Percentiles rank a stretch among this genome's conserved stretches.
phyloP scores from a whole-genome alignment of 257 asterid genomes.

The Solanum chiquidenum region DNA sequence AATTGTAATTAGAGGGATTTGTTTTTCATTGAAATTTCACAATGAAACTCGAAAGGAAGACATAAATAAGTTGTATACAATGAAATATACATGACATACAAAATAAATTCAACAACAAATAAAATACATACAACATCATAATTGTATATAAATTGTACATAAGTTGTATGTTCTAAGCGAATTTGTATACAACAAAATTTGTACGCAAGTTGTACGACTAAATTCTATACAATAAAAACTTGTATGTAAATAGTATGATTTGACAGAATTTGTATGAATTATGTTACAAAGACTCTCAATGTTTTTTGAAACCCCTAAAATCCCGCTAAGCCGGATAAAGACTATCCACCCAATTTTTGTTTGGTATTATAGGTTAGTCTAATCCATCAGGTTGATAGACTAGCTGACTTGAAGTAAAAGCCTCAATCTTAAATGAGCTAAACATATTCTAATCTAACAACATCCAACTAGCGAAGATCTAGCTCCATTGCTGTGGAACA shows the following conservation, averaged over 20 bases:
- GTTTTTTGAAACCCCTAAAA: background rate
- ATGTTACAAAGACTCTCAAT: background rate
- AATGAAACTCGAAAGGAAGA: background rate
- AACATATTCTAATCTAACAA: background rate
- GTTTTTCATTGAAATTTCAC: background rate
- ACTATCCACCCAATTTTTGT: background rate
- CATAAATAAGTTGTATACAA: background rate
- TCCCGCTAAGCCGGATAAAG: too few species aligned
- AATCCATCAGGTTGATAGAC: background rate
- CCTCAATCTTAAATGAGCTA: background rate
- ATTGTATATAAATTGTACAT: background rate
- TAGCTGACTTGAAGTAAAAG: background rate
- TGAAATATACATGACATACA: background rate
- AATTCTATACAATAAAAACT: too few species aligned
- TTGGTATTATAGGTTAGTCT: background rate
- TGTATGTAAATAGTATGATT: background rate
- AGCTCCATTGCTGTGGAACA: background rate
- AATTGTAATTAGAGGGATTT: background rate
- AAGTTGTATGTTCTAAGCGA: background rate
- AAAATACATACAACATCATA: background rate
- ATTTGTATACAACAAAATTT: background rate
- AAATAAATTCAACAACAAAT: background rate
- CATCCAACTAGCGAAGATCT: background rate
- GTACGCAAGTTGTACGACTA: background rate
- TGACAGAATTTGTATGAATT: background rate